A percentile compares a stretch with the other conserved stretches of the same genome.
Evolutionary conservation across 768 basidiomycete species (phyloP).

Genomic region (Mycena rosella): DNA sequence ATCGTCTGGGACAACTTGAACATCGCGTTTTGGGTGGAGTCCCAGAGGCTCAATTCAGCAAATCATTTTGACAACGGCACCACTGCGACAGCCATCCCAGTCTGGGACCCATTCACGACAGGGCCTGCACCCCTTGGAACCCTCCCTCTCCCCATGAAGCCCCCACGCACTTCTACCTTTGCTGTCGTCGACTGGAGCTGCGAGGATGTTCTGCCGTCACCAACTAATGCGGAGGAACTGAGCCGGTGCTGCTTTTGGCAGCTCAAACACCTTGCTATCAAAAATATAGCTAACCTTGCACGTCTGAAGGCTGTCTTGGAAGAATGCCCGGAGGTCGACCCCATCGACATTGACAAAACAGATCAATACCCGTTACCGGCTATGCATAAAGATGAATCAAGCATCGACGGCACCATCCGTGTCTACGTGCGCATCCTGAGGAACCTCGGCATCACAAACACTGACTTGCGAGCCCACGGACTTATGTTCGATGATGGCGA

Average conservation of each 20-base stretch:
- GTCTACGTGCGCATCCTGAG: slow-evolving; percentile 16
- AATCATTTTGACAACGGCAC: not conserved
- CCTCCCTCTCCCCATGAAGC: not conserved
- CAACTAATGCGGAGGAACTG: not conserved
- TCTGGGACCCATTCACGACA: not conserved
- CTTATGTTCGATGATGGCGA: slow-evolving; percentile 13
- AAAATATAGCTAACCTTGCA: slow-evolving; percentile 4
- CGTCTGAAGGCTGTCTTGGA: not conserved
- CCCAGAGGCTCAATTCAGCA: not conserved
- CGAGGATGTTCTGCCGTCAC: not conserved
- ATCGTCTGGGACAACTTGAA: not conserved
- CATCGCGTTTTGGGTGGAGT: no score
- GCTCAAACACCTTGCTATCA: slow-evolving; percentile 13
- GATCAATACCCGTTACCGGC: slow-evolving; percentile 28
- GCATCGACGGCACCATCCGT: slow-evolving; percentile 24
- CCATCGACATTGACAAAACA: slow-evolving; percentile 31
- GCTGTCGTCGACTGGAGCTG: not conserved
- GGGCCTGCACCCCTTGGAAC: not conserved
- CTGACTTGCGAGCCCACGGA: slow-evolving; percentile 16
- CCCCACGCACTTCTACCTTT: not conserved
- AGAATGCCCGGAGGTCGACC: not conserved
- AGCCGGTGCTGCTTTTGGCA: slow-evolving; percentile 1
- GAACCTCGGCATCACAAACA: slow-evolving; percentile 10
- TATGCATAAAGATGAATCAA: slow-evolving; percentile 37
- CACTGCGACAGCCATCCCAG: not conserved